Percentiles rank a stretch among this genome's conserved stretches.
These are phyloP conservation scores for Amanita phalloides DNA, from an alignment of 768 basidiomycete species.

Conservation along the genomic window DNA sequence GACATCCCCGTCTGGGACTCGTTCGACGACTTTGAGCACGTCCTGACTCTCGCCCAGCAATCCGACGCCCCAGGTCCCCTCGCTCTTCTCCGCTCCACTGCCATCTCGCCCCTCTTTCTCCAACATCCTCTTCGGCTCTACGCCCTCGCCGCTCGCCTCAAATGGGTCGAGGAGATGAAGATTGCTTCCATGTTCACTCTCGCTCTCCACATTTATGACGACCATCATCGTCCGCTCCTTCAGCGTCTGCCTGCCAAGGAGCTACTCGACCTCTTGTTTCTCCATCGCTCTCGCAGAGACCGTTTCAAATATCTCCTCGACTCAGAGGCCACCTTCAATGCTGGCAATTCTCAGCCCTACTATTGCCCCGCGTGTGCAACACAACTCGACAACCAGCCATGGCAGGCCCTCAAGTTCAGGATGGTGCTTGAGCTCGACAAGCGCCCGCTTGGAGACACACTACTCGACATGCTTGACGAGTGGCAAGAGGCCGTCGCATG, in stretches of 20 bases:
- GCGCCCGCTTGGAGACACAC: slow-evolving; percentile 25
- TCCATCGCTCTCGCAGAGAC: slow-evolving; percentile 30
- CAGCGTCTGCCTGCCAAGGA: slow-evolving; percentile 21
- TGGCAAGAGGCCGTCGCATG: slow-evolving; percentile 30
- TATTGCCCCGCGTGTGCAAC: slow-evolving; percentile 23
- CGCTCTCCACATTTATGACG: slow-evolving; percentile 24
- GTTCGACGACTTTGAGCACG: slow-evolving; percentile 27
- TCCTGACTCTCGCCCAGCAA: slow-evolving; percentile 29
- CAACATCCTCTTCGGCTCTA: slow-evolving; percentile 36
- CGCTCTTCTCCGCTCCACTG: slow-evolving; percentile 28
- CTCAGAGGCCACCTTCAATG: slow-evolving; percentile 23
- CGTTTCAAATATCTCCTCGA: slow-evolving; percentile 25
- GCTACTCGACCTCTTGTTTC: slow-evolving; percentile 26
- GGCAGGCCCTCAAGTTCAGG: slow-evolving; percentile 28
- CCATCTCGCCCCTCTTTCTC: slow-evolving; percentile 31
- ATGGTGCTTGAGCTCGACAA: slow-evolving; percentile 29
- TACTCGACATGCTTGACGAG: slow-evolving; percentile 27
- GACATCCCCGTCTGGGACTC: slow-evolving; percentile 28
- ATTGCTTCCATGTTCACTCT: slow-evolving; percentile 31
- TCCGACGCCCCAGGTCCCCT: slow-evolving; percentile 36
- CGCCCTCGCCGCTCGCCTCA: slow-evolving; percentile 30
- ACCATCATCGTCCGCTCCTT: slow-evolving; percentile 20
- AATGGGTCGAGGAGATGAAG: slow-evolving; percentile 33
- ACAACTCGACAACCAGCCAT: slow-evolving; percentile 23
- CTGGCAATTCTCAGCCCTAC: slow-evolving; percentile 22